Conservation (phyloP, 306 rosid genomes). For the Pterocarpus santalinus region DNA sequence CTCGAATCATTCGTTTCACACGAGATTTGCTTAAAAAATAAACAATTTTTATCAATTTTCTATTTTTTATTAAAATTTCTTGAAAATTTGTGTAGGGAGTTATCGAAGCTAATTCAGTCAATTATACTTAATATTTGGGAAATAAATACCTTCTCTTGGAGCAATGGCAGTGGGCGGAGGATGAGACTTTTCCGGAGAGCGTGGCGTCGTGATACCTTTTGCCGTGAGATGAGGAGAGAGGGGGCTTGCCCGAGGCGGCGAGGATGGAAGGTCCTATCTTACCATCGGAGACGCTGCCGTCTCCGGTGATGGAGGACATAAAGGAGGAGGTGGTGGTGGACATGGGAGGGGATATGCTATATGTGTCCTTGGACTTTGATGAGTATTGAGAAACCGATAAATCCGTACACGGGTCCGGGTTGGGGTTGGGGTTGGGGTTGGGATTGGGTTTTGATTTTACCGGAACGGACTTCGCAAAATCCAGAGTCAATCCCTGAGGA, state of each 20-base stretch:
- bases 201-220: conserved; percentile 66
- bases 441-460: conserved; percentile 30
- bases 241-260: conserved; percentile 66
- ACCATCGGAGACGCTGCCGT: conserved; percentile 81
- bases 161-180: conserved; percentile 76
- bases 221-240: conserved; percentile 61
- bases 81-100: too few species aligned
- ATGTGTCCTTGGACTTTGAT: conserved; percentile 42
- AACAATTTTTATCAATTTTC: not conserved
- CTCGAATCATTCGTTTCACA: conserved; percentile 61
- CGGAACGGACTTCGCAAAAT: conserved; percentile 23
- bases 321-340: conserved; percentile 75
- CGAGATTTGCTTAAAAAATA: conserved; percentile 58
- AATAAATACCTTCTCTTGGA: conserved; percentile 75
- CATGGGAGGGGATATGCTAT: conserved; percentile 57
- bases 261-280: conserved; percentile 54
- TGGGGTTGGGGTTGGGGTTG: not conserved
- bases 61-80: not conserved
- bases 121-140: too few species aligned
- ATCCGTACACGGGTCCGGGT: not conserved
- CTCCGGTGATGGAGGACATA: conserved; percentile 76
- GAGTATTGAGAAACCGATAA: conserved; percentile 45
- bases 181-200: conserved; percentile 50
- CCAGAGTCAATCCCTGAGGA: conserved; percentile 34
- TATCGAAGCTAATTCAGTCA: too few species aligned